Conservation (phyloP, 176 grass and related monocot species). For the Oryza brachyantha region DNA sequence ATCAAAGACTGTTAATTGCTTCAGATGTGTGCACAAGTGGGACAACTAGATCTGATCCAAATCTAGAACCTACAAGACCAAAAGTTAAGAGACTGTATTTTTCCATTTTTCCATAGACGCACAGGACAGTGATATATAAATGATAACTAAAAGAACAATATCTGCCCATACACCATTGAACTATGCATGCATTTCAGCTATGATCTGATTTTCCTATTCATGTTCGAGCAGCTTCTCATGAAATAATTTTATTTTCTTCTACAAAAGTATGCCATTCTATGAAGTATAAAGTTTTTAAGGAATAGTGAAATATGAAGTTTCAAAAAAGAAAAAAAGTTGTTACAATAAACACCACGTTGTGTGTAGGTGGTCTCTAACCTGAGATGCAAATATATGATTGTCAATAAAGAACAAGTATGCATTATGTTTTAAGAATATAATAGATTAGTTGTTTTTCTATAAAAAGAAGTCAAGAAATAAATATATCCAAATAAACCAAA, state of each 20-base stretch:
- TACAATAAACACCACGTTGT: background rate
- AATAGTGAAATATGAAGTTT: background rate
- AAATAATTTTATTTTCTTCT: background rate
- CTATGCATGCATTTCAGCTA: background rate
- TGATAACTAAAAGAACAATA: conserved; percentile 25
- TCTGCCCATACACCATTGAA: background rate
- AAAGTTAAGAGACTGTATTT: conserved; percentile 3
- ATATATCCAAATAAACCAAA: background rate
- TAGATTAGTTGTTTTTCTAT: background rate
- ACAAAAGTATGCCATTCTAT: background rate
- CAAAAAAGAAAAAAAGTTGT: no score
- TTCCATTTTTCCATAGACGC: background rate
- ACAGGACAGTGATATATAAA: conserved; percentile 9
- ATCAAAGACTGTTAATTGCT: background rate
- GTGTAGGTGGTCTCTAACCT: background rate
- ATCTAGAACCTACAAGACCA: conserved; percentile 6
- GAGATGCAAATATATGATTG: background rate
- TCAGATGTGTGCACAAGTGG: background rate
- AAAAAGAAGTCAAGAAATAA: background rate
- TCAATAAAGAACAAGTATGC: background rate
- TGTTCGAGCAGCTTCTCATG: background rate
- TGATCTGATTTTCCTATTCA: background rate
- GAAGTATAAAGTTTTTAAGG: background rate
- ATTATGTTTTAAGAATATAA: background rate
- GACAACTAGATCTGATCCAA: conserved; percentile 22